Evolutionary conservation across 371 early-diverging fungal genomes (phyloP), one percentile per base, ranked within the genome.

Genomic region (Saksenaea oblongispora): DNA sequence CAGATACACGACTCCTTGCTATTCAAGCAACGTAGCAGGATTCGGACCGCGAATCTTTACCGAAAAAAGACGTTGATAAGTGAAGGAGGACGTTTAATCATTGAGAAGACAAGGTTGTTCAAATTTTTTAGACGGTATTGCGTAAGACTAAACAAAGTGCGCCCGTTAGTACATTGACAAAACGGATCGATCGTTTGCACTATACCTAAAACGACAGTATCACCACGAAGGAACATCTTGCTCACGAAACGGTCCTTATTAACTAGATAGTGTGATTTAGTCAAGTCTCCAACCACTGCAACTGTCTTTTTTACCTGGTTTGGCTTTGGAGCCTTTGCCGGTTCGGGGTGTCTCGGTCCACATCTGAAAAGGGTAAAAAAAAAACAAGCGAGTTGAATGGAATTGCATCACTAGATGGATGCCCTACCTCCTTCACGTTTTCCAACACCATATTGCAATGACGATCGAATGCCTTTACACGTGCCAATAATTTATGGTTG

Each of bases 381-480:
- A 31, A 31, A 31, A 31, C 31, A 31, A 31, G 31, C 7, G 4
- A 31, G 31, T 31, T 31, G 31, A 31, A 31, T 2, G 31, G 31
- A 31, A 31, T 31, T 7, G 7, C 31, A 31, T 31, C 7, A 4
- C 2, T 31, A 31, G 31, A 31, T 31, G 31, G 7, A 31, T 31
- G 31, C 18, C 69, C 62, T 75, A 93, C 93, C 84, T 98, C 99
- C 78, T 95, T 96, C 63, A 98, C 98, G 73, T 98, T 97, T 79
- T 98, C 98, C 59, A 98, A 83, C 10, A 98, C 97, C 97, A 98
- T 96, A 81, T 98, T 98, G 86, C 95, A 98, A 75, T 98, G 98
- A 41, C 98, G 90, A 83, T 98, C 98, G 72, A 98, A 98, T 47
- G 98, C 99, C 83, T 98, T 98, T 58, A 98, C 96, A 65, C 97